Conservation (phyloP, 2,329 filamentous ascomycete species). For the Apiospora sp. region DNA sequence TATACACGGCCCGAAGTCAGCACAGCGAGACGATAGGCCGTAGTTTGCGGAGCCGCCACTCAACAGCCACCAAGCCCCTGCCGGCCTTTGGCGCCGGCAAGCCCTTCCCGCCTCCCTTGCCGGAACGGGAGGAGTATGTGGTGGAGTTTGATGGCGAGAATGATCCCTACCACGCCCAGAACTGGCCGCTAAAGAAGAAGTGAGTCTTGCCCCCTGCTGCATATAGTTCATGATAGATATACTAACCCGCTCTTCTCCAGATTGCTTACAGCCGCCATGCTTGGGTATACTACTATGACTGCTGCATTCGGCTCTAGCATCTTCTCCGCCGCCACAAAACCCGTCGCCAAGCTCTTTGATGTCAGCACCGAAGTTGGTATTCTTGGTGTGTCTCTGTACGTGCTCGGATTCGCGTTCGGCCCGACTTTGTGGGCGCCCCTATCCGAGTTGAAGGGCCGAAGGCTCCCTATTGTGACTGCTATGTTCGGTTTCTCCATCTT, state of each 20-base stretch:
- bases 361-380: constrained; percentile 70
- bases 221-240: constrained; percentile 5
- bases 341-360: constrained; percentile 64
- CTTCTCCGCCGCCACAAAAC: constrained; percentile 71
- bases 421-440: constrained; percentile 77
- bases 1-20: constrained; percentile 75
- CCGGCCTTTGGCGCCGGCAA: constrained; percentile 79
- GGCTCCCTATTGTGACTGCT: constrained; percentile 65
- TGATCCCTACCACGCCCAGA: constrained; percentile 86
- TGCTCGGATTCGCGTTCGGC: constrained; percentile 69
- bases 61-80: constrained; percentile 59
- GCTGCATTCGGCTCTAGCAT: constrained; percentile 78
- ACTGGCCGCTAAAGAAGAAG: constrained; percentile 86
- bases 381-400: constrained; percentile 73
- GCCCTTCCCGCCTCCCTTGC: constrained; percentile 73
- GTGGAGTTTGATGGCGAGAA: constrained; percentile 86
- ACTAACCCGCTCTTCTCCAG: constrained; percentile 43
- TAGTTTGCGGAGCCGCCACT: constrained; percentile 56
- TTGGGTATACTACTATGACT: constrained; percentile 77
- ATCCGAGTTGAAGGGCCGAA: constrained; percentile 74
- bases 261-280: constrained; percentile 69
- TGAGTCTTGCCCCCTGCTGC: constrained; percentile 47
- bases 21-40: constrained; percentile 77
- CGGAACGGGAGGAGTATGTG: constrained; percentile 78
- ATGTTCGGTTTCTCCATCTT: constrained; percentile 77